Base-by-base conservation (phyloP, 805 yeast species). In the Millerozyma miso region DNA sequence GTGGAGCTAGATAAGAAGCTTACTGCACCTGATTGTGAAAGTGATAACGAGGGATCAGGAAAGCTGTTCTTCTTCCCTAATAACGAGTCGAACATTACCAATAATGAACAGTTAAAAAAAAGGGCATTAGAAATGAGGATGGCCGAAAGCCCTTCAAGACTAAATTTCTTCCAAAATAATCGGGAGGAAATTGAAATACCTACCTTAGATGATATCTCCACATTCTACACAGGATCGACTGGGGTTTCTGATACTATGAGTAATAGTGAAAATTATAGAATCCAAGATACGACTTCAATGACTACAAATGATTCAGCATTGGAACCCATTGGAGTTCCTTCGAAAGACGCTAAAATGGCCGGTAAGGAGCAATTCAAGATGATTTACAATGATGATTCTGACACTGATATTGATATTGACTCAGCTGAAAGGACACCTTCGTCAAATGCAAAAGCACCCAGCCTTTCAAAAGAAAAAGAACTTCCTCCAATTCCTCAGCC, bases 181-280 rank as follows among this genome's bases (percentile, higher is more conserved):
- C 14, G 34, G n/a, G 74, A 73, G 3, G 71, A 67, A 40, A 71
- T 71, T 16, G 71, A 69, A 42, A 71, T 71, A 17, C 75, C 76
- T 0, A 67, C 68, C 37, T 53, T 69, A 19, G 54, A 55, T 23
- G 65, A 61, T 34, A 40, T 43, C 4, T 43, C 48, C 5, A 42
- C 49, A 15, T 33, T 46, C 18, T 50, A 50, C 16, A 42, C 46
- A 4, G 42, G 36, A 17, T 45, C 53, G 2, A 46, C 55, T 7
- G 23, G 23, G 10, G 13, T 13, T 7, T 33, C 33, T n/a, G 36
- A 35, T 17, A 18, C 20, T 32, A 32, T n/a, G 17, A 15, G n/a
- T 31, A 15, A 31, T 13, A 36, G 56, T 2, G 26, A 43, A 2
- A 49, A 60, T 8, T 64, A 59, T 19, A 43, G 51, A 6, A 42